These are phyloP conservation scores for Vaccinium macrocarpon DNA, from an alignment of 148 eudicot genomes.

Conservation along the genomic window DNA sequence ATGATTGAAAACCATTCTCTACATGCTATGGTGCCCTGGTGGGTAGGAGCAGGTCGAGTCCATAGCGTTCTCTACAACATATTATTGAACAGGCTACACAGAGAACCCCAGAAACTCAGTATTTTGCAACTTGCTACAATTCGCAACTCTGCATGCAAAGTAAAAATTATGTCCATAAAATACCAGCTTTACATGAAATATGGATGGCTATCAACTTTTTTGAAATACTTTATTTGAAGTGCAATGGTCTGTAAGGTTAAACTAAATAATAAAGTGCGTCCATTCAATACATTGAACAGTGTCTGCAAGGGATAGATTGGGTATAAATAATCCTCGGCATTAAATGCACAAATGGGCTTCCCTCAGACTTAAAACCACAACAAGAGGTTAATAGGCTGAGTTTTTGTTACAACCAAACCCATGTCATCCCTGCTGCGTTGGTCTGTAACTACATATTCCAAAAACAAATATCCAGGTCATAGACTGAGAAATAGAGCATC, in stretches of 20 bases:
- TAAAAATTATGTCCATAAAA: not conserved
- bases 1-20: too few relatives aligned
- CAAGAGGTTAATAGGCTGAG: conserved; percentile 1
- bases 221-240: not conserved
- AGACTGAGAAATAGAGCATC: not conserved
- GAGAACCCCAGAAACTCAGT: not conserved
- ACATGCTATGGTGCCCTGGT: too few relatives aligned
- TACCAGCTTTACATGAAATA: not conserved
- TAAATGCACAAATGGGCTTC: not conserved
- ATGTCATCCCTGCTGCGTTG: not conserved
- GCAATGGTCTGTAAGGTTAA: not conserved
- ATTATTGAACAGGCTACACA: not conserved
- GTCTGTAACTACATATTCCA: conserved; percentile 2
- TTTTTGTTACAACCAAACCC: not conserved
- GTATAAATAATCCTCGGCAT: not conserved
- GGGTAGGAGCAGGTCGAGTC: too few relatives aligned
- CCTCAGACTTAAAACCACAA: not conserved
- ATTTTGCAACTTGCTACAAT: not conserved
- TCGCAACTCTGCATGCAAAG: not conserved
- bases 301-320: not conserved
- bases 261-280: not conserved
- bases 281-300: not conserved
- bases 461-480: not conserved
- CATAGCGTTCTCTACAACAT: not conserved
- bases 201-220: not conserved